A percentile compares a stretch with the other conserved stretches of the same genome.
These are phyloP conservation scores for Yamadazyma trypodendri DNA, from an alignment of 1,139 yeast species.

Conservation along the genomic window DNA sequence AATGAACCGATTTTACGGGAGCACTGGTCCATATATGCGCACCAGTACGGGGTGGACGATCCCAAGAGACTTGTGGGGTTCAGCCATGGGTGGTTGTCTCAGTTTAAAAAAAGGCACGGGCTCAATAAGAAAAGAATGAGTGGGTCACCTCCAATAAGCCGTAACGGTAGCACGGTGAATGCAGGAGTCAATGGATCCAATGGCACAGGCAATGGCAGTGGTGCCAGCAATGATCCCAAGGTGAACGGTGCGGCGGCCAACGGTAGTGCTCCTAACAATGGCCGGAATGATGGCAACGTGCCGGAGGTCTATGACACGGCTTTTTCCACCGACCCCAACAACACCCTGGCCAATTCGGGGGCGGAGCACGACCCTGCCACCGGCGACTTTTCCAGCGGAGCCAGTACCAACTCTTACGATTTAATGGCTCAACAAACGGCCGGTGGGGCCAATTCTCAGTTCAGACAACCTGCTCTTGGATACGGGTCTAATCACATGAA, in stretches of 20 bases:
- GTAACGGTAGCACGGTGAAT: conserved; percentile 5
- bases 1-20: conserved; percentile 56
- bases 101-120: conserved; percentile 59
- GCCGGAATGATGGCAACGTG: neutral
- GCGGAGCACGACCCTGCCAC: conserved; percentile 10
- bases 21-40: conserved; percentile 56
- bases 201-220: conserved; percentile 1
- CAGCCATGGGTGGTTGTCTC: conserved; percentile 63
- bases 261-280: conserved; percentile 3
- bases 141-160: conserved; percentile 11
- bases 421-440: conserved; percentile 24
- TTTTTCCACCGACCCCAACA: conserved; percentile 13
- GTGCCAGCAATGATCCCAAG: conserved; percentile 3
- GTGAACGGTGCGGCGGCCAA: conserved; percentile 5
- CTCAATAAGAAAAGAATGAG: conserved; percentile 40
- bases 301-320: conserved; percentile 17
- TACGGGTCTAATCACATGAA: conserved; percentile 10
- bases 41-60: conserved; percentile 56
- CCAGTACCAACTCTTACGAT: conserved; percentile 19
- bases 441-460: conserved; percentile 18
- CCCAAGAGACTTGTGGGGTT: conserved; percentile 55
- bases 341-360: conserved; percentile 5
- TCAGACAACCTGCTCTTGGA: conserved; percentile 17
- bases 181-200: neutral
- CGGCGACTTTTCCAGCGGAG: conserved; percentile 9